Conservation (phyloP, 768 basidiomycete genomes). For the Boletus pseudopeckii region DNA sequence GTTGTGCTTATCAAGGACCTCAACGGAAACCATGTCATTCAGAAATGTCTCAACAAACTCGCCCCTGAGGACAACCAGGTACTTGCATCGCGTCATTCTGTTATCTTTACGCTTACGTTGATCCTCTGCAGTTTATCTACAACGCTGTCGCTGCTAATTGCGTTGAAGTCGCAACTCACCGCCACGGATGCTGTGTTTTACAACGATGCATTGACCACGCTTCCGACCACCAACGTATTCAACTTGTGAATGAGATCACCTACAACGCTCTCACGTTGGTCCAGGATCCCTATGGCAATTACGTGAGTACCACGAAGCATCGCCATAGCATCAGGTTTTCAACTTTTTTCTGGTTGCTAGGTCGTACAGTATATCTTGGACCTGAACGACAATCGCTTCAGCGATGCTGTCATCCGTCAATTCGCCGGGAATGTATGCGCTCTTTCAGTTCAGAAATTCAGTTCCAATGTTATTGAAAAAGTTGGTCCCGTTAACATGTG, state of each 20-base stretch:
- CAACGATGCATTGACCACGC: slow-evolving; percentile 99
- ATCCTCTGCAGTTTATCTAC: slow-evolving; percentile 79
- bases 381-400: slow-evolving; percentile 97
- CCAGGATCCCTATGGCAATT: slow-evolving; percentile 95
- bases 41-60: slow-evolving; percentile 98
- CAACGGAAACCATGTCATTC: slow-evolving; percentile 97
- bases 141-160: slow-evolving; percentile 99
- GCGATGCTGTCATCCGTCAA: slow-evolving; percentile 95
- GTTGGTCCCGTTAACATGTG: slow-evolving; percentile 33
- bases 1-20: slow-evolving; percentile 99
- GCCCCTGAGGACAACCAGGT: slow-evolving; percentile 99
- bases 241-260: slow-evolving; percentile 98
- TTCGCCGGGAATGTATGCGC: slow-evolving; percentile 98
- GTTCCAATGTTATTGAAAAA: slow-evolving; percentile 98
- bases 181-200: slow-evolving; percentile 97
- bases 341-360: slow-evolving; percentile 36
- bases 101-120: neutral
- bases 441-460: slow-evolving; percentile 98
- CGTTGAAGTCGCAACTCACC: slow-evolving; percentile 96
- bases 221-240: slow-evolving; percentile 89
- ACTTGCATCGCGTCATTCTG: slow-evolving; percentile 7
- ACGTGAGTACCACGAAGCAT: slow-evolving; percentile 45
- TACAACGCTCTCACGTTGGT: slow-evolving; percentile 97
- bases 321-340: neutral
- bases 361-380: slow-evolving; percentile 98